Conservation (phyloP, 352 stramenopile genomes). For the Phytophthora citricola region DNA sequence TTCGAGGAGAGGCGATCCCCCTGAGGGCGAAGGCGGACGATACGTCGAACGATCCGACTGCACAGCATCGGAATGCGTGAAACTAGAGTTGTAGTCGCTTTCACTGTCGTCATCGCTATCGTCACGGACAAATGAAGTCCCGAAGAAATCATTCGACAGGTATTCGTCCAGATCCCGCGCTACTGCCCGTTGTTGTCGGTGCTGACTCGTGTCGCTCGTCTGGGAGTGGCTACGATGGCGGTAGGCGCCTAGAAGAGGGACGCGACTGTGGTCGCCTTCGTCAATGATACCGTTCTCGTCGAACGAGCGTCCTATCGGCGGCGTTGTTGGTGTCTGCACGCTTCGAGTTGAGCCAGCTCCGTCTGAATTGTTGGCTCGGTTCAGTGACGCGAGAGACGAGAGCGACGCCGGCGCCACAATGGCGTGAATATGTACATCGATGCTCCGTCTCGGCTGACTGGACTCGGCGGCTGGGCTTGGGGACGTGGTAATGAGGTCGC, state of each 20-base stretch:
- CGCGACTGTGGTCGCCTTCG: constrained; percentile 61
- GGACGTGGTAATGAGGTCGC: constrained; percentile 68
- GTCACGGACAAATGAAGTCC: constrained; percentile 53
- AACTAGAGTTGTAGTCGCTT: constrained; percentile 31
- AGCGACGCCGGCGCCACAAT: constrained; percentile 82
- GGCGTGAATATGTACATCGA: constrained; percentile 90
- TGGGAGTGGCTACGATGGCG: constrained; percentile 41
- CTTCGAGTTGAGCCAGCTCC: constrained; percentile 8
- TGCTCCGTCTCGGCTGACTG: constrained; percentile 57
- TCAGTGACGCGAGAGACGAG: constrained; percentile 63
- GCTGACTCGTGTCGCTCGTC: constrained; percentile 21
- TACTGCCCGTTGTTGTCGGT: constrained; percentile 39
- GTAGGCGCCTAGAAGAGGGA: constrained; percentile 61
- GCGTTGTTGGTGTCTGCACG: constrained; percentile 29
- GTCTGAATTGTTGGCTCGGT: constrained; percentile 27
- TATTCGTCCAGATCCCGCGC: constrained; percentile 55
- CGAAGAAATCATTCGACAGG: constrained; percentile 74
- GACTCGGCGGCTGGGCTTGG: constrained; percentile 34
- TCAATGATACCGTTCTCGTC: constrained; percentile 36
- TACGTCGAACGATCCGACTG: constrained; percentile 19
- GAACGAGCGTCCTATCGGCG: constrained; percentile 36
- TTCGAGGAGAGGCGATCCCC: constrained; percentile 32
- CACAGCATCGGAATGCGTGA: constrained; percentile 20
- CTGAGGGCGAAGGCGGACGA: constrained; percentile 32
- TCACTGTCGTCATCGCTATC: constrained; percentile 39